Percentiles rank a stretch among this genome's conserved stretches.
These are phyloP conservation scores for Recurvomyces mirabilis DNA, from an alignment of 495 filamentous ascomycete genomes.

Conservation along the genomic window DNA sequence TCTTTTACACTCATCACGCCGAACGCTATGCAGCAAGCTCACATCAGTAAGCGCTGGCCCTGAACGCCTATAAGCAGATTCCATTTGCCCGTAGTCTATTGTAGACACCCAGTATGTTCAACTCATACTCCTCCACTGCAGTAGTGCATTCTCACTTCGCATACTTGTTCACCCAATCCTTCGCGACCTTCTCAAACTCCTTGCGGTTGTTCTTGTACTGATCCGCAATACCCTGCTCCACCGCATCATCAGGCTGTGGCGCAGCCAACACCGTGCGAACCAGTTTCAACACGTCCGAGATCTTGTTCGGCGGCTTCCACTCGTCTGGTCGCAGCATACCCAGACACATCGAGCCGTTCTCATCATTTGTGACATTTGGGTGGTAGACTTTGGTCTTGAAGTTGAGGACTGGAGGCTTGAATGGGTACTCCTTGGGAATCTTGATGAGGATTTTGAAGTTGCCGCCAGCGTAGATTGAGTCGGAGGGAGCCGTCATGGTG, in stretches of 20 bases:
- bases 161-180: slow-evolving; percentile 70
- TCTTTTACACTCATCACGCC: too few relatives aligned
- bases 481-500: slow-evolving; percentile 47
- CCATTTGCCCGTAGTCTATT: too few relatives aligned
- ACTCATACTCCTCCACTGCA: too few relatives aligned
- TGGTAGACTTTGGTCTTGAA: slow-evolving; percentile 97
- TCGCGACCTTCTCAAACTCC: slow-evolving; percentile 73
- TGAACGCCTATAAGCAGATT: too few relatives aligned
- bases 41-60: too few relatives aligned
- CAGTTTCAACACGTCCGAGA: slow-evolving; percentile 67
- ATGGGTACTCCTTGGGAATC: slow-evolving; percentile 82
- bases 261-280: slow-evolving; percentile 66
- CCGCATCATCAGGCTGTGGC: slow-evolving; percentile 88
- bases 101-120: too few relatives aligned
- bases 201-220: slow-evolving; percentile 62
- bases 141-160: slow-evolving; percentile 44
- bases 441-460: slow-evolving; percentile 63
- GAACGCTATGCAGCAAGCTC: slow-evolving; percentile 2
- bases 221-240: slow-evolving; percentile 78
- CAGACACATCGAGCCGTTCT: slow-evolving; percentile 83
- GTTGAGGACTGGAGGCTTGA: slow-evolving; percentile 76
- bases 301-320: slow-evolving; percentile 85
- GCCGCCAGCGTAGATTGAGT: slow-evolving; percentile 43
- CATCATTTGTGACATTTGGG: slow-evolving; percentile 94
- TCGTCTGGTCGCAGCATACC: slow-evolving; percentile 76